Conservation (phyloP, 2,329 filamentous ascomycete species). For the Cladosporium phlei region DNA sequence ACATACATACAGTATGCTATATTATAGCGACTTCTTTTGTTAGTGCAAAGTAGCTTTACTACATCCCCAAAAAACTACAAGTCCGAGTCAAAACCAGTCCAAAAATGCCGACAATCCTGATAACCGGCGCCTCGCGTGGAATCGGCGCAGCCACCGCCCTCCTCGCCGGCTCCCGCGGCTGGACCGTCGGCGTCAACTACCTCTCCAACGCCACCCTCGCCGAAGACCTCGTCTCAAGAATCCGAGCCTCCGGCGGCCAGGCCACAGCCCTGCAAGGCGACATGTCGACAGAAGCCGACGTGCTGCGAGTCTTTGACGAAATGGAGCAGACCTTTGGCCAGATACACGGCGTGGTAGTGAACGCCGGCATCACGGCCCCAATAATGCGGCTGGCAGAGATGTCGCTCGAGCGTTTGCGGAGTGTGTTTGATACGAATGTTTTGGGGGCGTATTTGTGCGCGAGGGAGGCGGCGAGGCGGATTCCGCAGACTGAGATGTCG, state of each 20-base stretch:
- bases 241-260: slow-evolving; percentile 21
- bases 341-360: slow-evolving; percentile 25
- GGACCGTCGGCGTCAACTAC: slow-evolving; percentile 28
- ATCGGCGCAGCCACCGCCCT: slow-evolving; percentile 25
- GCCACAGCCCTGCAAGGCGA: slow-evolving; percentile 19
- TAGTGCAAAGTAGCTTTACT: no score
- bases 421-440: slow-evolving; percentile 25
- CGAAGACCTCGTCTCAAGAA: slow-evolving; percentile 17
- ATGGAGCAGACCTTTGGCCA: slow-evolving; percentile 21
- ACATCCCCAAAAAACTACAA: no score
- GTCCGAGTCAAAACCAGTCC: no score
- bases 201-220: slow-evolving; percentile 19
- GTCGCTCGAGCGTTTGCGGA: slow-evolving; percentile 18
- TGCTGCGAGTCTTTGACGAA: slow-evolving; percentile 21
- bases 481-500: slow-evolving; percentile 15
- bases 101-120: slow-evolving; percentile 16
- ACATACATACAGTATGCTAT: no score
- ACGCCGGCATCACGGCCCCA: slow-evolving; percentile 26
- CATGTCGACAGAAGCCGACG: slow-evolving; percentile 22
- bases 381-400: slow-evolving; percentile 24
- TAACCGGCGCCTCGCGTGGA: slow-evolving; percentile 25
- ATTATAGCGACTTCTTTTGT: no score
- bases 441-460: slow-evolving; percentile 28
- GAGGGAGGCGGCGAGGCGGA: slow-evolving; percentile 24
- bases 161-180: slow-evolving; percentile 22